A percentile compares a stretch with the other conserved stretches of the same genome.
These are phyloP conservation scores for Pythium dissotocum DNA, from an alignment of 352 stramenopile genomes.

Conservation along the genomic window DNA sequence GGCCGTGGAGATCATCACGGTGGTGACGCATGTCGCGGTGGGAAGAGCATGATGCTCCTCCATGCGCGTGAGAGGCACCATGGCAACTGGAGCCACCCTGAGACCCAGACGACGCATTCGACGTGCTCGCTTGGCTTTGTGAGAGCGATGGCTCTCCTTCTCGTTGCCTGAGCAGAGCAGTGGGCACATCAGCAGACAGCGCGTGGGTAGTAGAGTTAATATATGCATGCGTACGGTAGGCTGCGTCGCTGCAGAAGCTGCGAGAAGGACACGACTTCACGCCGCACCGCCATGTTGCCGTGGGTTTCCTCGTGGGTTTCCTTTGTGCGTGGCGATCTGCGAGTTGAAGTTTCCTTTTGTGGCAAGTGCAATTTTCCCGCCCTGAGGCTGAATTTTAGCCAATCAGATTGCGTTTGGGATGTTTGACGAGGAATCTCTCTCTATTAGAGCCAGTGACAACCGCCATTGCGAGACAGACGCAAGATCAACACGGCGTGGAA, in stretches of 20 bases:
- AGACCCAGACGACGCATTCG: not conserved
- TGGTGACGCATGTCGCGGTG: not conserved
- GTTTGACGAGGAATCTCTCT: conserved; percentile 10
- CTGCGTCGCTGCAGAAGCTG: conserved; percentile 64
- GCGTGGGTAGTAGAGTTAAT: not conserved
- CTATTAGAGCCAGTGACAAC: conserved; percentile 16
- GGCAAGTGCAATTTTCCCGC: conserved; percentile 1
- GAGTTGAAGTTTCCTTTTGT: conserved; percentile 26
- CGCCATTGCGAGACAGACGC: not conserved
- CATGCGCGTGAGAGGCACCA: not conserved
- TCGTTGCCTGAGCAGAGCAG: conserved; percentile 33
- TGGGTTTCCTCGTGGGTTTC: not conserved
- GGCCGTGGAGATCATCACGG: not conserved
- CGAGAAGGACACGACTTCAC: conserved; percentile 73
- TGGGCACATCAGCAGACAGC: conserved; percentile 5
- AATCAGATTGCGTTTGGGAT: conserved; percentile 8
- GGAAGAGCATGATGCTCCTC: not conserved
- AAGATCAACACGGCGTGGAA: too few species aligned
- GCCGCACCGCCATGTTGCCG: conserved; percentile 53
- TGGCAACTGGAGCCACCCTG: not conserved
- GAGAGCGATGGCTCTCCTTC: conserved; percentile 15
- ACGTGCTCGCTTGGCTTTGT: conserved; percentile 13
- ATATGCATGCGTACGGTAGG: conserved; percentile 17
- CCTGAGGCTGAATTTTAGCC: conserved; percentile 14
- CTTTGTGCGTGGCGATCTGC: not conserved